Evolutionary conservation across 352 stramenopile genomes (phyloP).

Genomic region (Phytophthora constricta): DNA sequence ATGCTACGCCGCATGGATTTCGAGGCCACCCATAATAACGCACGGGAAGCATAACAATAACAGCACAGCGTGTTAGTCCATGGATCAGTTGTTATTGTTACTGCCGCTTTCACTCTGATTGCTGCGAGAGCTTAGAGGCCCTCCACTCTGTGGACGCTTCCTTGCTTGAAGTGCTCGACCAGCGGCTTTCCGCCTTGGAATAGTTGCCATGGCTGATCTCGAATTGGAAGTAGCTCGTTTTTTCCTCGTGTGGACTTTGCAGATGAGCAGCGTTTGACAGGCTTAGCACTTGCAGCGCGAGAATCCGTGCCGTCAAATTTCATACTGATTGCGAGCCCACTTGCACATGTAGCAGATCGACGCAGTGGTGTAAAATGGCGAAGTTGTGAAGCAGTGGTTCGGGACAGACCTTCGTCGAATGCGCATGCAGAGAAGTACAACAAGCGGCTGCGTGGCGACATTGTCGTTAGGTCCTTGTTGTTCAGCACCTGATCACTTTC

Average conservation of each 20-base stretch:
- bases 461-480: slow-evolving; percentile 24
- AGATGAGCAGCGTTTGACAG: slow-evolving; percentile 33
- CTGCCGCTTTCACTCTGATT: slow-evolving; percentile 5
- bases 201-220: background rate
- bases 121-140: slow-evolving; percentile 2
- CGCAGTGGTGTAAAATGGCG: slow-evolving; percentile 13
- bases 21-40: slow-evolving; percentile 27
- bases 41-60: slow-evolving; percentile 28
- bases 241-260: slow-evolving; percentile 23
- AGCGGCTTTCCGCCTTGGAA: slow-evolving; percentile 1
- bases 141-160: slow-evolving; percentile 29
- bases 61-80: slow-evolving; percentile 2
- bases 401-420: slow-evolving; percentile 19
- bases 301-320: slow-evolving; percentile 3
- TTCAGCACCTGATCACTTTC: slow-evolving; percentile 24
- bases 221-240: background rate
- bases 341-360: slow-evolving; percentile 25
- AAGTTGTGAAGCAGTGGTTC: background rate
- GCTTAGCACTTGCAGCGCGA: background rate
- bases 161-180: slow-evolving; percentile 4
- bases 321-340: slow-evolving; percentile 3
- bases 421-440: slow-evolving; percentile 65
- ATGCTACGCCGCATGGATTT: slow-evolving; percentile 34
- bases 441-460: slow-evolving; percentile 67
- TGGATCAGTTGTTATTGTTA: slow-evolving; percentile 1